Evolutionary conservation across 106 monocot species (phyloP), one percentile per base, ranked within the genome.

Genomic region (Phalaenopsis equestris): DNA sequence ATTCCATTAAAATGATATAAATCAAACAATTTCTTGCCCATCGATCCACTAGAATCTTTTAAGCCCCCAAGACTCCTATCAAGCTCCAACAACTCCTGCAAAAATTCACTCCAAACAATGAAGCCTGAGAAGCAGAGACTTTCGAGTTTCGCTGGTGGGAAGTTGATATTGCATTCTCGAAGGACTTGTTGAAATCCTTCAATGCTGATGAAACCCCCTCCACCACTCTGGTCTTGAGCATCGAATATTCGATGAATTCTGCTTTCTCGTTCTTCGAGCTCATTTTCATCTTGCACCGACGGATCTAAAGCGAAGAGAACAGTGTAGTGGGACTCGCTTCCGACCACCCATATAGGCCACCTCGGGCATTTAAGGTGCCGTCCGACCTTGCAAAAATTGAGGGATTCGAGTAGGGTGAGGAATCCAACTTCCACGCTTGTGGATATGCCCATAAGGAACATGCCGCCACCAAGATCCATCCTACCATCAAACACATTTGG

Each of bases 261-360:
- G 3, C 91, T 83, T 38, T 93, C 95, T 0, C 91, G 89, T 73
- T 87, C 77, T 70, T 99, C 99, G 2, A 91, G 82, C 55, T 90
- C 97, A 58, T 94, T 92, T 80, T 98, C 97, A 52, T 92, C 87
- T 87, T 98, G 97, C 65, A 91, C 99, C 1, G 84, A 56, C 16
- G 87, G 82, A 19, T 91, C 87, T 0, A 90, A 87, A 43, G 99
- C 95, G 48, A 99, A 99, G 61, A 99, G 95, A 55, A 99, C 99
- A 2, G 99, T 93, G 86, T 99, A 99, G 79, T 99, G 99, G 5
- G 91, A 93, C 84, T 99, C 99, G 55, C 93, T 93, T 49, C 99
- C 99, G 1, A 99, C 90, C 2, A 99, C 99, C 95, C 99, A 99
- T 83, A 99, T 95, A 9, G 99, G 95, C 90, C 90, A 99, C 41